phyloP scores from a whole-genome alignment of 352 stramenopile genomes.

The Thraustochytrium sp. region DNA sequence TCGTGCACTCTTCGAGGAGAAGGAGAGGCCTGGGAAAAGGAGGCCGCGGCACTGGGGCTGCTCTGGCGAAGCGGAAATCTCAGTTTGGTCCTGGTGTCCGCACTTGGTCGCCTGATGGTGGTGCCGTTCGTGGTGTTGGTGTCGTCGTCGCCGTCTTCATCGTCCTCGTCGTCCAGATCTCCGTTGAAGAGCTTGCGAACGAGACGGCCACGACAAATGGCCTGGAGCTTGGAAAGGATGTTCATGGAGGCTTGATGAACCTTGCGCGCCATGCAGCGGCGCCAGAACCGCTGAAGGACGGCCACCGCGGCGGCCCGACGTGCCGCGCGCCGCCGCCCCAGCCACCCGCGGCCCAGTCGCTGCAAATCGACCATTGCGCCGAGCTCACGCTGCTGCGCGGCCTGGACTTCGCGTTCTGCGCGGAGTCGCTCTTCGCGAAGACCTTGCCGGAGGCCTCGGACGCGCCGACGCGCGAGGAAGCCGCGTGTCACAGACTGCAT shows the following conservation, averaged over 20 bases:
- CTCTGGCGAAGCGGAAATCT: neutral
- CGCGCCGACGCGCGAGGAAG: neutral
- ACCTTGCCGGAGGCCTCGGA: neutral
- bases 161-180: conserved; percentile 2
- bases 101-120: neutral
- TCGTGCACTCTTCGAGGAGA: neutral
- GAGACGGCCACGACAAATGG: neutral
- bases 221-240: too few relatives aligned
- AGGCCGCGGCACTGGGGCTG: neutral
- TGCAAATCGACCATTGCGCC: neutral
- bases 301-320: neutral
- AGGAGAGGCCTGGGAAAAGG: neutral
- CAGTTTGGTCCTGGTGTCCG: neutral
- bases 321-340: neutral
- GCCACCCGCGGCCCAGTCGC: neutral
- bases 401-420: neutral
- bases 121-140: neutral
- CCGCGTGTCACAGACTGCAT: neutral
- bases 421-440: neutral
- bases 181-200: neutral
- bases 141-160: neutral
- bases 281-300: neutral
- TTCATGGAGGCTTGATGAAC: neutral
- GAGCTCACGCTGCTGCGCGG: neutral
- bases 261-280: neutral